Percentiles rank a stretch among this genome's conserved stretches.
These are phyloP conservation scores for Leccinellum albellum DNA, from an alignment of 768 basidiomycete genomes.

Conservation along the genomic window DNA sequence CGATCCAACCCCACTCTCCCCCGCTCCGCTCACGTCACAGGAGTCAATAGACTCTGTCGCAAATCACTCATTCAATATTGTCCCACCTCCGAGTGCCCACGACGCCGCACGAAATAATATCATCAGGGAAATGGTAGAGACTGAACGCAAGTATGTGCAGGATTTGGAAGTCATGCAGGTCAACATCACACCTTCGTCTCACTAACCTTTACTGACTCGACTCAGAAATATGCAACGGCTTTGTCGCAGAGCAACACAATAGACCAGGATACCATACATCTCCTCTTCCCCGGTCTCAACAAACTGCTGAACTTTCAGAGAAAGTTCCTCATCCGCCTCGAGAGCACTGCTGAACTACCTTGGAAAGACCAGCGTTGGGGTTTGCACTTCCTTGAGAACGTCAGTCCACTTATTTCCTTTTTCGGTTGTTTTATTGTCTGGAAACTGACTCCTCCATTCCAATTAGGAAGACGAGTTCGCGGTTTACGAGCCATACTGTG, in stretches of 20 bases:
- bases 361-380: constrained; percentile 91
- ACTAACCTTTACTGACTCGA: constrained; percentile 12
- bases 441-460: constrained; percentile 6
- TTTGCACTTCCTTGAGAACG: constrained; percentile 75
- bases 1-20: constrained; percentile 57
- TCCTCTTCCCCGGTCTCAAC: constrained; percentile 92
- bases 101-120: constrained; percentile 73
- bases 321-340: constrained; percentile 85
- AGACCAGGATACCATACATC: constrained; percentile 92
- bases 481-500: constrained; percentile 96
- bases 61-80: constrained; percentile 38
- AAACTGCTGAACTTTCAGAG: constrained; percentile 96
- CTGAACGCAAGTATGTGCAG: constrained; percentile 94
- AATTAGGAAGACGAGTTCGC: constrained; percentile 92
- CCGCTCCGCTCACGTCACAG: constrained; percentile 50
- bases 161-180: constrained; percentile 97
- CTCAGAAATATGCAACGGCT: constrained; percentile 83
- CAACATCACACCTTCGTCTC: constrained; percentile 23
- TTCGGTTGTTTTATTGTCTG: constrained; percentile 39
- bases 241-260: constrained; percentile 80
- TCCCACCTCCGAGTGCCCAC: constrained; percentile 50
- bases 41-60: constrained; percentile 58
- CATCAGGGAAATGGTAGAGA: constrained; percentile 87
- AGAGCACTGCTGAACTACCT: constrained; percentile 76
- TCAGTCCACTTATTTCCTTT: constrained; percentile 37